Conservation (phyloP, 1,284 basidiomycete genomes). For the Ustilago lituana region DNA sequence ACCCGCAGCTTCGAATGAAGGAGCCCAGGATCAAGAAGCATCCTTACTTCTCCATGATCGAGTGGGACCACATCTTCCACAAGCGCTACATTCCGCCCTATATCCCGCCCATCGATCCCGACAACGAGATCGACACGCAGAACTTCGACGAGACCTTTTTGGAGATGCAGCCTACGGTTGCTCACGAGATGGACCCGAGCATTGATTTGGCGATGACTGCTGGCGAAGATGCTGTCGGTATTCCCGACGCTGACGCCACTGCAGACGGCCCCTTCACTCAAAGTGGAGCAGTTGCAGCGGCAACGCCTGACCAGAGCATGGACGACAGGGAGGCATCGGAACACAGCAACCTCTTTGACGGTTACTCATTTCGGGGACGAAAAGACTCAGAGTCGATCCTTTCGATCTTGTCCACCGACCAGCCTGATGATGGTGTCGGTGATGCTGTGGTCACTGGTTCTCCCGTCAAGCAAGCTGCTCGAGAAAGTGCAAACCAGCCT, state of each 20-base stretch:
- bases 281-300: slow-evolving; percentile 5
- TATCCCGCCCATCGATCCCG: slow-evolving; percentile 90
- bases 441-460: slow-evolving; percentile 11
- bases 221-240: slow-evolving; percentile 7
- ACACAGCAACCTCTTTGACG: slow-evolving; percentile 56
- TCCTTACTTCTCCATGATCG: slow-evolving; percentile 95
- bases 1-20: slow-evolving; percentile 86
- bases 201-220: slow-evolving; percentile 16
- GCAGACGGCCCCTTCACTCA: slow-evolving; percentile 20
- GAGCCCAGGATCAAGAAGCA: slow-evolving; percentile 92
- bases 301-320: slow-evolving; percentile 37
- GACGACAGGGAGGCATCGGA: slow-evolving; percentile 33
- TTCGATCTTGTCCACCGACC: slow-evolving; percentile 37
- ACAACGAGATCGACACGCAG: slow-evolving; percentile 91
- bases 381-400: slow-evolving; percentile 58
- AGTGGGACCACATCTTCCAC: slow-evolving; percentile 91
- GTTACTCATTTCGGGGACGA: slow-evolving; percentile 61
- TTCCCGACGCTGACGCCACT: slow-evolving; percentile 5
- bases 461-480: slow-evolving; percentile 13
- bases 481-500: background rate
- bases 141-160: slow-evolving; percentile 98
- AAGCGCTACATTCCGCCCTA: slow-evolving; percentile 98
- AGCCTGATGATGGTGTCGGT: slow-evolving; percentile 18
- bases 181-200: slow-evolving; percentile 34
- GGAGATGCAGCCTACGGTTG: slow-evolving; percentile 73